Evolutionary conservation across 306 rosid genomes (phyloP).

Genomic region (Parietaria judaica): DNA sequence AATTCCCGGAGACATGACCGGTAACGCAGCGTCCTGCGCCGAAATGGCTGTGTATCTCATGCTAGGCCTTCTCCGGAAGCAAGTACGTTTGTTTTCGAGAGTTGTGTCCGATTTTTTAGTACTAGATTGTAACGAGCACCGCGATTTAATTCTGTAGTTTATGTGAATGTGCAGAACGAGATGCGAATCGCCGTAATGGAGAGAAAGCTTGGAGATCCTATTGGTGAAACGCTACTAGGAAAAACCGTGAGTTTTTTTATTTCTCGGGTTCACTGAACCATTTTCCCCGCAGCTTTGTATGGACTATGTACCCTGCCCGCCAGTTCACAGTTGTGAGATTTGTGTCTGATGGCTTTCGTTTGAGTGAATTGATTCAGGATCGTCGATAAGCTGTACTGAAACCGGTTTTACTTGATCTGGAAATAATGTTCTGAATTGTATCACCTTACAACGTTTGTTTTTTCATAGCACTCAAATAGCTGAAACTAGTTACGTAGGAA

Average conservation of each 20-base stretch:
- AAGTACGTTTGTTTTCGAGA: slow-evolving; percentile 41
- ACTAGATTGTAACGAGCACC: neutral
- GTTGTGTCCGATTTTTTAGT: neutral
- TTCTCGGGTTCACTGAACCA: neutral
- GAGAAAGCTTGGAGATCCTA: slow-evolving; percentile 71
- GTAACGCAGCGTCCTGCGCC: slow-evolving; percentile 86
- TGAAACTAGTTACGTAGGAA: too few relatives aligned
- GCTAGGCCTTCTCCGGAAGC: slow-evolving; percentile 82
- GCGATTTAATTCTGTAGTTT: neutral
- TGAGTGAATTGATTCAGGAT: too few relatives aligned
- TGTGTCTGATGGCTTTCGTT: too few relatives aligned
- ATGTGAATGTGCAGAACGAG: slow-evolving; percentile 48
- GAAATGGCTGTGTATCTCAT: slow-evolving; percentile 85
- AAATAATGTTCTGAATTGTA: too few relatives aligned
- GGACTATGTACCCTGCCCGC: too few relatives aligned
- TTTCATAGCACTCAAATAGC: too few relatives aligned
- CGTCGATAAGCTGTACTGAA: too few relatives aligned
- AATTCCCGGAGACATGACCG: slow-evolving; percentile 56
- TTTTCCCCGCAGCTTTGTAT: neutral
- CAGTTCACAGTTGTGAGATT: too few relatives aligned
- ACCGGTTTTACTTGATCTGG: too few relatives aligned
- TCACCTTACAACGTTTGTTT: too few relatives aligned
- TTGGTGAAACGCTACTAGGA: slow-evolving; percentile 63
- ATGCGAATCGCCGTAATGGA: slow-evolving; percentile 53
- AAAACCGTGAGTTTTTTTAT: slow-evolving; percentile 62